Evolutionary conservation across 495 filamentous ascomycete genomes (phyloP), one percentile per base, ranked within the genome.

Genomic region (Aspergillus steynii): DNA sequence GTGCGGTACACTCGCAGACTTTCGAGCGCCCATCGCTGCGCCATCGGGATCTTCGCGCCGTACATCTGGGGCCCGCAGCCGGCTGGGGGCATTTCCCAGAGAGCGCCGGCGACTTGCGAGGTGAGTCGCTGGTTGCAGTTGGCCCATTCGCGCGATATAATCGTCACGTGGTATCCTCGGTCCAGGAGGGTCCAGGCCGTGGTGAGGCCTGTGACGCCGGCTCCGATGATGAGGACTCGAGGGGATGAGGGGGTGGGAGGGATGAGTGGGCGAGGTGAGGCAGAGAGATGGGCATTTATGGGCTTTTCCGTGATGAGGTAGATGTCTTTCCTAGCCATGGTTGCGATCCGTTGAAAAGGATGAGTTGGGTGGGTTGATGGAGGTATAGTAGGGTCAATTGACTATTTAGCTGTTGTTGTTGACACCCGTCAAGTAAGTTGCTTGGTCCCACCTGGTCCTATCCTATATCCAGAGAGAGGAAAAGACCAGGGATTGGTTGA

Each of bases 41-140:
- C 80, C 46, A 72, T 67, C 2, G 70, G 65, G 0, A 82, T 66
- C 1, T 69, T 75, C 20, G 74, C 73, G 25, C 67, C 65, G 60
- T 77, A 73, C 9, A 72, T 78, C 54, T 82, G 79, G 25, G 75
- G 73, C 25, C 81, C 81, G 60, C 81, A 84, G 2, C 75, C 74
- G 0, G 75, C 75, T 0, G 81, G 78, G 0, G 80, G 81, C 55
- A 68, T 79, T 60, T 84, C 79, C 81, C 81, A 84, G 1, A 84
- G 70, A 3, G 81, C 80, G 9, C 79, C 81, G 4, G 77, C 76
- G 28, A 81, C 75, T 60, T 84, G 81, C 5, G 81, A 82, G 9
- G 81, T 82, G 15, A 84, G 67, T 6, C 80, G 77, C 46, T 74
- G 65, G 26, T 69, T 58, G 28, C 66, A 64, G 48, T 59, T 74